Conservation (phyloP, 306 rosid species). For the Delonix regia region DNA sequence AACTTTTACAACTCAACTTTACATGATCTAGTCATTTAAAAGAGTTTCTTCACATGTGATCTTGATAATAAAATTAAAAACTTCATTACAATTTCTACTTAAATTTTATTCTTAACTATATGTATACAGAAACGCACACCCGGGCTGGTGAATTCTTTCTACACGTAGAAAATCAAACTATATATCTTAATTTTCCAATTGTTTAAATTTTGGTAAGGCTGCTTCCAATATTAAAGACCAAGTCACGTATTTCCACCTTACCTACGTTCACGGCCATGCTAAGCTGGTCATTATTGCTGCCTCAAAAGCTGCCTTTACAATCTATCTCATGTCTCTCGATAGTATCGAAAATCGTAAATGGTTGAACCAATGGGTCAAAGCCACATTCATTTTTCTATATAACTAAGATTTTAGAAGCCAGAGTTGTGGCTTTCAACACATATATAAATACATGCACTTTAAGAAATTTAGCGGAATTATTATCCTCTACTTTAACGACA, state of each 20-base stretch:
- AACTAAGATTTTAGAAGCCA: constrained; percentile 8
- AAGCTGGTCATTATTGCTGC: neutral
- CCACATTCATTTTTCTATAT: constrained; percentile 18
- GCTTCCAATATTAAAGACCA: neutral
- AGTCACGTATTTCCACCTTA: neutral
- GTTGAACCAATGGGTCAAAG: constrained; percentile 44
- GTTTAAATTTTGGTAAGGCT: neutral
- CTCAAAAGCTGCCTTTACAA: constrained; percentile 29
- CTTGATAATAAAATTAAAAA: too few species aligned
- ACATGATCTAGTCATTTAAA: too few species aligned
- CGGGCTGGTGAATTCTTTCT: neutral
- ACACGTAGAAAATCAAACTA: neutral
- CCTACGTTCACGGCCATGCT: constrained; percentile 21
- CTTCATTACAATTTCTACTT: too few species aligned
- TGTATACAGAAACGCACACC: too few species aligned
- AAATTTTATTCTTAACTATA: too few species aligned
- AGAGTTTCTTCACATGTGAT: too few species aligned
- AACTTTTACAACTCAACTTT: too few species aligned
- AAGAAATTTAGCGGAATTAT: constrained; percentile 42
- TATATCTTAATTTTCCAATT: neutral
- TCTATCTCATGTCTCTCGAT: constrained; percentile 18
- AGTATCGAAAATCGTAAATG: constrained; percentile 46
- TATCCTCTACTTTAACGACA: constrained; percentile 41
- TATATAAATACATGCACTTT: constrained; percentile 28
- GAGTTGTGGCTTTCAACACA: constrained; percentile 27